phyloP scores from a whole-genome alignment of 805 yeast species.

The Ogataea ganodermae region DNA sequence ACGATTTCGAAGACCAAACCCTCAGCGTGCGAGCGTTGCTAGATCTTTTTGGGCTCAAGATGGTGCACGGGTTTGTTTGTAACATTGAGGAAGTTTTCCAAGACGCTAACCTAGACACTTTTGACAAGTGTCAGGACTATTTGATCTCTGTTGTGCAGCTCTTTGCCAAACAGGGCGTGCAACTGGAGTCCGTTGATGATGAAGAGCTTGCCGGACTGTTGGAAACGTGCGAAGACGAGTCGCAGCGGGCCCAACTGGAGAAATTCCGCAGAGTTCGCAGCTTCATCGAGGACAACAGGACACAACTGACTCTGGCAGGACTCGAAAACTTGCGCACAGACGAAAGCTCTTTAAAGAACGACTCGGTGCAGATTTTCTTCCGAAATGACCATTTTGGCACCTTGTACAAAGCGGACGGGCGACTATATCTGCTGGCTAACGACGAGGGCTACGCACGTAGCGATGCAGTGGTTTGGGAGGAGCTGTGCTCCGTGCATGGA shows the following conservation, averaged over 20 bases:
- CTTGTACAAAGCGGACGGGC: conserved; percentile 49
- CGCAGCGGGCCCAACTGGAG: conserved; percentile 8
- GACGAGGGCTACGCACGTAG: conserved; percentile 62
- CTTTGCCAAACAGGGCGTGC: conserved; percentile 1
- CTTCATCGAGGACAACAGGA: conserved; percentile 62
- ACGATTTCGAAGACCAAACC: conserved; percentile 24
- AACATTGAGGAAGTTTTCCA: background rate
- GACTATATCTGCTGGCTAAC: conserved; percentile 67
- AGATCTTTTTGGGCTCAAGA: conserved; percentile 31
- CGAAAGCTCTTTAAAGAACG: conserved; percentile 43
- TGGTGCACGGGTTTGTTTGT: conserved; percentile 74
- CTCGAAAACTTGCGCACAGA: conserved; percentile 42
- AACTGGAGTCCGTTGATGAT: conserved; percentile 10
- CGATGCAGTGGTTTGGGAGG: conserved; percentile 76
- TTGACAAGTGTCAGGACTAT: conserved; percentile 35
- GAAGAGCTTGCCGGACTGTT: conserved; percentile 8
- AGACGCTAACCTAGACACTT: conserved; percentile 18
- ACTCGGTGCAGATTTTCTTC: conserved; percentile 70
- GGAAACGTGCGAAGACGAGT: conserved; percentile 1
- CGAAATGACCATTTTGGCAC: conserved; percentile 90
- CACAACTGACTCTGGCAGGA: conserved; percentile 79
- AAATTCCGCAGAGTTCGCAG: conserved; percentile 16
- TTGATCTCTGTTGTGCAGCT: conserved; percentile 20
- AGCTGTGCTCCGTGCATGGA: conserved; percentile 67
- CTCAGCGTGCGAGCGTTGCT: conserved; percentile 25